Conservation (phyloP, 2,329 filamentous ascomycete species). For the Thelonectria discophora region DNA sequence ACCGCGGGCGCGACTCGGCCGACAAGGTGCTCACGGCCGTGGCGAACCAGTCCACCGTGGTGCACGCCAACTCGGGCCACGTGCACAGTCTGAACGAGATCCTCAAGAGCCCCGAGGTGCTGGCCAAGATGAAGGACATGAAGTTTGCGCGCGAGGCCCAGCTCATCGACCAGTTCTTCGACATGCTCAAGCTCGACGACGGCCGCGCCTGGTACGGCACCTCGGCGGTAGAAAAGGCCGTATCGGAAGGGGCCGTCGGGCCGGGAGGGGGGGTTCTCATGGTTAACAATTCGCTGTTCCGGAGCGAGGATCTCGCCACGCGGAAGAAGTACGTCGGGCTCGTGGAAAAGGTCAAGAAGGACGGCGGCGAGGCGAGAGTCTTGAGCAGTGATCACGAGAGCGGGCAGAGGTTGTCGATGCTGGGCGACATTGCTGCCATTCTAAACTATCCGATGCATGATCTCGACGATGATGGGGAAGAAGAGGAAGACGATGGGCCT, state of each 20-base stretch:
- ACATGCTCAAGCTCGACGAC: constrained; percentile 82
- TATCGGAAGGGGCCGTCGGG: constrained; percentile 88
- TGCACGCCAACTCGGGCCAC: constrained; percentile 87
- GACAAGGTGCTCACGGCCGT: constrained; percentile 76
- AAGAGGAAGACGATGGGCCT: constrained; percentile 42
- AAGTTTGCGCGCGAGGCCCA: constrained; percentile 87
- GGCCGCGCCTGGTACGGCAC: constrained; percentile 91
- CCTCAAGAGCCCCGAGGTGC: constrained; percentile 81
- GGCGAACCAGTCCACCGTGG: constrained; percentile 71
- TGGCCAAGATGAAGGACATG: constrained; percentile 81
- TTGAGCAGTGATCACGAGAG: constrained; percentile 95
- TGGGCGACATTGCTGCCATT: constrained; percentile 90
- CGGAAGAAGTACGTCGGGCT: constrained; percentile 83
- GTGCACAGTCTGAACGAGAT: constrained; percentile 89
- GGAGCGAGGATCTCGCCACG: constrained; percentile 79
- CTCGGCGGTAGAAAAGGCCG: constrained; percentile 80
- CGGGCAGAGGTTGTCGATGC: constrained; percentile 80
- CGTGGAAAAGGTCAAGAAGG: constrained; percentile 86
- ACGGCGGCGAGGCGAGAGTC: constrained; percentile 88
- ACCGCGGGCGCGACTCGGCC: constrained; percentile 62
- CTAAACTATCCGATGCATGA: constrained; percentile 88
- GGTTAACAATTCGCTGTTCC: constrained; percentile 87
- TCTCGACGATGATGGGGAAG: constrained; percentile 72
- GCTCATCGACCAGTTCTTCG: constrained; percentile 85
- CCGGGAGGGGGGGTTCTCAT: constrained; percentile 84